Base-by-base conservation (phyloP, 2,329 filamentous ascomycete genomes). In the Botrytis fragariae region DNA sequence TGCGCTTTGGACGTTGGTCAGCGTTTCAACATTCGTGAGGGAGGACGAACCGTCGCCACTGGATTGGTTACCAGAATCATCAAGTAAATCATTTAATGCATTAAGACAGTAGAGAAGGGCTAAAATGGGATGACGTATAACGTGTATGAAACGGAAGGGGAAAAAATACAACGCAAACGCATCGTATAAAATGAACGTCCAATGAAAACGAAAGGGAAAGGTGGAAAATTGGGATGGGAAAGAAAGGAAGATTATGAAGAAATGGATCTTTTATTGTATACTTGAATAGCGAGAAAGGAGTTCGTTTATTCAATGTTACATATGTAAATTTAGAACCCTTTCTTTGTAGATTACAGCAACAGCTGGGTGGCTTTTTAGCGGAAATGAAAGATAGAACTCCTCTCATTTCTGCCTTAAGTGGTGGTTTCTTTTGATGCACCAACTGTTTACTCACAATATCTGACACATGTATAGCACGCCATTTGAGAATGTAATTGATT, bases 11-110 rank as follows among this genome's bases (percentile, higher is more conserved):
- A 99, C 86, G 86, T 89, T 76, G 95, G 96, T 79, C 94, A 98
- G 87, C 93, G 96, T 80, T 96, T 99, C 90, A 99, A 98, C 88
- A 91, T 99, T 82, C 93, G 96, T 85, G 96, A 99, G 87, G 96
- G 96, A 86, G 95, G 95, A 80, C 90, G 93, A 79, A 96, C 93
- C 74, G 92, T 96, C 74, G 93, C 93, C 79, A 96, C 93, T 79
- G 93, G 93, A 83, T 86, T 96, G 79, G 87, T 94, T 79, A 96
- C 93, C 77, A 90, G 91, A 80, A 91, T 96, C 81, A 75, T 88
- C 69, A 84, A 84, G 75, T 85, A 85, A 78, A 72, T 59, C 35
- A 54, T 51, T 18, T 22, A 29, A 45, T 67, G 37, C 44, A 29
- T 39, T 20, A 37, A 37, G n/a, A 16, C 44, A 42, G 35, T 42